Conservation (phyloP, 129 eudicot genomes). For the Arctium minus region DNA sequence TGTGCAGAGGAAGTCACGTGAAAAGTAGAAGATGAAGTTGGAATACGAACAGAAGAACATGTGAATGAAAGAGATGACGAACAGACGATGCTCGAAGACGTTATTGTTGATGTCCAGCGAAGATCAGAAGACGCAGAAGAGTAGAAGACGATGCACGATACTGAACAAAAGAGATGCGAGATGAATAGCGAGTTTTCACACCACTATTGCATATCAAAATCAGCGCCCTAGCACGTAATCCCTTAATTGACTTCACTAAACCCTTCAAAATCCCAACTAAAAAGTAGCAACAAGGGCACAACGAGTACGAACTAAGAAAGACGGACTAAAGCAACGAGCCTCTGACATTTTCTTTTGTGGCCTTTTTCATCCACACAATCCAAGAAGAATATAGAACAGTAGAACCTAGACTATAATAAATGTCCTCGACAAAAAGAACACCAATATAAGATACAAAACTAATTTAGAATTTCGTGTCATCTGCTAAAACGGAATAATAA, state of each 20-base stretch:
- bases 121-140: background rate
- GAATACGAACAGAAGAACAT: background rate
- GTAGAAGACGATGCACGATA: background rate
- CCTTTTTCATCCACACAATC: background rate
- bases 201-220: no score
- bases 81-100: background rate
- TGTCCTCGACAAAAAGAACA: background rate
- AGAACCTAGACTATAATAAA: background rate
- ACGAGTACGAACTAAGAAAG: background rate
- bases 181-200: no score
- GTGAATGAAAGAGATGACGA: background rate
- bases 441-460: background rate
- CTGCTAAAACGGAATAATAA: background rate
- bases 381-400: background rate
- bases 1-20: background rate
- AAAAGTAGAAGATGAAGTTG: background rate
- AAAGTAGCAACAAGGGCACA: background rate
- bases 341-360: background rate
- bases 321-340: background rate
- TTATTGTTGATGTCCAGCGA: background rate
- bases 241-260: background rate
- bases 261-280: background rate
- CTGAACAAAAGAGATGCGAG: no score
- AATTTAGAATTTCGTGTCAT: background rate
- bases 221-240: background rate